Percentiles rank a stretch among this genome's conserved stretches.
phyloP scores from a whole-genome alignment of 2,329 filamentous ascomycete species.

The Xylariaceae sp. region DNA sequence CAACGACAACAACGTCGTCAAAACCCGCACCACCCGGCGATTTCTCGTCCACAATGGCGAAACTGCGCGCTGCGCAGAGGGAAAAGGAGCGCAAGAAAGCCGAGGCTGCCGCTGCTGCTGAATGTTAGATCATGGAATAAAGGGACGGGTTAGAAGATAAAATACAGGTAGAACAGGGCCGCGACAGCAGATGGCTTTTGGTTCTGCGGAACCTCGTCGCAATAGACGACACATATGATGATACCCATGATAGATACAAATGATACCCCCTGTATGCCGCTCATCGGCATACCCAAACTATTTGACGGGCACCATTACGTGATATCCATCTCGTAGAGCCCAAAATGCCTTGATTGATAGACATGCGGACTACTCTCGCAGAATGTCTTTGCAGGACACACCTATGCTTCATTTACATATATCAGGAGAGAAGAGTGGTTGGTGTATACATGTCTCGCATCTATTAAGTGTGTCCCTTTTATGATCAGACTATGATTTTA shows the following conservation, averaged over 20 bases:
- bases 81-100: conserved; percentile 60
- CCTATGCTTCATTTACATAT: no score
- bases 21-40: conserved; percentile 37
- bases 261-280: conserved; percentile 18
- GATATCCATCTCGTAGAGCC: neutral
- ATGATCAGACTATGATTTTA: neutral
- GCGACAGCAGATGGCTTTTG: neutral
- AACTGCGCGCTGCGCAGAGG: conserved; percentile 63
- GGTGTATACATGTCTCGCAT: neutral
- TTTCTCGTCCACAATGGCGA: conserved; percentile 56
- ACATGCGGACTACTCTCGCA: no score
- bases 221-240: neutral
- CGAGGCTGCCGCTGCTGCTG: conserved; percentile 40
- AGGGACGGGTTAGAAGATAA: no score
- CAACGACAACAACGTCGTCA: conserved; percentile 27
- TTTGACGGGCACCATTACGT: neutral
- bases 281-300: neutral
- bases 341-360: neutral
- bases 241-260: conserved; percentile 24
- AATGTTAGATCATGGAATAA: neutral
- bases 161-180: neutral
- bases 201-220: conserved; percentile 1
- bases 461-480: neutral
- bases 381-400: no score
- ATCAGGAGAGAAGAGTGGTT: neutral